Base-by-base conservation (phyloP, 768 basidiomycete species). In the Dictyophora rubrovolvata region DNA sequence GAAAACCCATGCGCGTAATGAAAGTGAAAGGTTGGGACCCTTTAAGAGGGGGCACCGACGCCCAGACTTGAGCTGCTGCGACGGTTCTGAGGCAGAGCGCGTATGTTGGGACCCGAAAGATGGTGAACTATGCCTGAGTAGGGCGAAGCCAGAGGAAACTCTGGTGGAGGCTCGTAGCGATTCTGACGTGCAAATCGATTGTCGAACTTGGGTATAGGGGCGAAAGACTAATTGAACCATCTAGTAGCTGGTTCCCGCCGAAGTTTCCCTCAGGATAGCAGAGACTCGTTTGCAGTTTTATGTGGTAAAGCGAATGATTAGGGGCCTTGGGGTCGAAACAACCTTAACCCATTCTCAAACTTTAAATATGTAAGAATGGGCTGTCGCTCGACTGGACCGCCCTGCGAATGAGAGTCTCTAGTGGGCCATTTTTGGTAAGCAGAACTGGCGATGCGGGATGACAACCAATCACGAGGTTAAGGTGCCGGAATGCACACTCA, bases 151-250 rank as follows among this genome's bases (percentile, higher is more conserved):
- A 89, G 86, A 86, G 87, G 86, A 89, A 89, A 89, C 87, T 86
- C 86, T 88, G 87, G 85, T 89, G 86, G 86, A 88, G 85, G 87
- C 84, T 86, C 83, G 84, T 86, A 89, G 87, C 86, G 83, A 85
- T 89, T 88, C 87, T 89, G 87, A 88, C 85, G 84, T 89, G 87
- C 87, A 89, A 89, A 88, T 89, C 86, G 84, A 87, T 89, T 83
- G 86, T 88, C 84, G 77, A 86, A 89, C 85, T 86, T 87, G 86
- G 85, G 86, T 87, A 88, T 89, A 88, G 87, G 87, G 87, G 86
- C 83, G 84, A 89, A 89, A 89, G 87, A 89, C 87, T 86, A 87
- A 88, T 89, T 84, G 84, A 88, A 87, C 86, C 86, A 86, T 87
- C 79, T 86, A 87, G 85, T 87, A 86, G 85, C 86, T 87, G 85